phyloP scores from a whole-genome alignment of 2,329 filamentous ascomycete species.

The Epicoccum nigrum region DNA sequence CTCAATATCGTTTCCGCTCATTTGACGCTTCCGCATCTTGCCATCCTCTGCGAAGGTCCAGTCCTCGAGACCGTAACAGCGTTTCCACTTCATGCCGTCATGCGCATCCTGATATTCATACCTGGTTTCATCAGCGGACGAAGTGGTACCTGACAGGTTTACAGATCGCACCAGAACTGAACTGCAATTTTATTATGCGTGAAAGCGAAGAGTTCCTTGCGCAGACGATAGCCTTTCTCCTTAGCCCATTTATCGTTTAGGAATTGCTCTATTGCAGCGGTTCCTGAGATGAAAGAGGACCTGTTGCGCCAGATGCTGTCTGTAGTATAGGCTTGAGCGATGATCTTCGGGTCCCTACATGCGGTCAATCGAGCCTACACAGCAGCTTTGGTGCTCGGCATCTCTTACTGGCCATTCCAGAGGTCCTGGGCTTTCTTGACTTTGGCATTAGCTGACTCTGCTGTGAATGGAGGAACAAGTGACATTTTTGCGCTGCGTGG shows the following conservation, averaged over 20 bases:
- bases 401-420: conserved; percentile 75
- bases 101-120: conserved; percentile 76
- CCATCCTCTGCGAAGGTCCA: conserved; percentile 77
- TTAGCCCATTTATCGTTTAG: conserved; percentile 75
- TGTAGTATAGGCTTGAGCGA: conserved; percentile 76
- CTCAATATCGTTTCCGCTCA: conserved; percentile 61
- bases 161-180: conserved; percentile 66
- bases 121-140: conserved; percentile 50
- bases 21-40: conserved; percentile 74
- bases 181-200: conserved; percentile 78
- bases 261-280: conserved; percentile 70
- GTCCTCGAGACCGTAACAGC: conserved; percentile 84
- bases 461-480: conserved; percentile 73
- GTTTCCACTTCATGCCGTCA: conserved; percentile 68
- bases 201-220: conserved; percentile 86
- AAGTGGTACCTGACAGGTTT: no score
- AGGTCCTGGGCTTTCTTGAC: conserved; percentile 83
- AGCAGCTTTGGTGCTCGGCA: no score
- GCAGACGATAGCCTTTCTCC: conserved; percentile 73
- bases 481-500: conserved; percentile 42
- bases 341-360: conserved; percentile 64
- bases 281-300: conserved; percentile 70
- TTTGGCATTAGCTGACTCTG: conserved; percentile 73
- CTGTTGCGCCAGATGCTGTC: conserved; percentile 84
- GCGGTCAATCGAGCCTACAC: conserved; percentile 9